Evolutionary conservation across 257 asterid species (phyloP).

Genomic region (Lantana camara): DNA sequence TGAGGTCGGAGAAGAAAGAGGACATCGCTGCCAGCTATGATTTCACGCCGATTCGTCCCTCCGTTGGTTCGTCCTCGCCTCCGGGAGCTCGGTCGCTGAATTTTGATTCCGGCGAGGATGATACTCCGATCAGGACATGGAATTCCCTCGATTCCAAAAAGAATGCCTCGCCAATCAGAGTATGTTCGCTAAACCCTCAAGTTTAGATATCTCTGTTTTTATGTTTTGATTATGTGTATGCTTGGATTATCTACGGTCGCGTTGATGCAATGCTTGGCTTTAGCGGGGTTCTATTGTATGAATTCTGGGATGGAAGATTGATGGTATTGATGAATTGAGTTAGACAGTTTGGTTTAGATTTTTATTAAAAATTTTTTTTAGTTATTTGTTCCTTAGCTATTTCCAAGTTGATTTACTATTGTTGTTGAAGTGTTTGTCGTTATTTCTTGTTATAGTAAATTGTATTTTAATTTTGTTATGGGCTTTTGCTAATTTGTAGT

Average conservation of each 20-base stretch:
- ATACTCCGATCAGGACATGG: constrained; percentile 33
- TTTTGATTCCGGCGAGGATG: constrained; percentile 35
- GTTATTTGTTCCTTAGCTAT: neutral
- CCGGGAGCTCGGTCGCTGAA: constrained; percentile 19
- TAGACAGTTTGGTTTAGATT: neutral
- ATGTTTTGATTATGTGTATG: neutral
- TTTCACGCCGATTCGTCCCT: constrained; percentile 22
- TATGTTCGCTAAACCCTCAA: constrained; percentile 19
- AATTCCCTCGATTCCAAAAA: constrained; percentile 47
- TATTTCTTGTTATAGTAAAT: neutral
- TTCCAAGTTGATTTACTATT: neutral
- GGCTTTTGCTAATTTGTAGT: neutral
- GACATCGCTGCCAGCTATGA: constrained; percentile 33
- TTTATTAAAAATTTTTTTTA: neutral
- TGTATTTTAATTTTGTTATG: neutral
- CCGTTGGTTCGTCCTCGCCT: constrained; percentile 8
- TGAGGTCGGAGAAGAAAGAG: constrained; percentile 43
- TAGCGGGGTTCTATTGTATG: neutral
- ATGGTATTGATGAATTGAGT: neutral
- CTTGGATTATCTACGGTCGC: neutral
- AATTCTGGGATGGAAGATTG: neutral
- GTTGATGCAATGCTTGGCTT: neutral
- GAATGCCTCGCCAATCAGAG: constrained; percentile 37
- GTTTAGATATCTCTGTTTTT: neutral
- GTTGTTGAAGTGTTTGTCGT: too few relatives aligned